These are phyloP conservation scores for Nigrospora oryzae DNA, from an alignment of 2,329 filamentous ascomycete species.

Conservation along the genomic window DNA sequence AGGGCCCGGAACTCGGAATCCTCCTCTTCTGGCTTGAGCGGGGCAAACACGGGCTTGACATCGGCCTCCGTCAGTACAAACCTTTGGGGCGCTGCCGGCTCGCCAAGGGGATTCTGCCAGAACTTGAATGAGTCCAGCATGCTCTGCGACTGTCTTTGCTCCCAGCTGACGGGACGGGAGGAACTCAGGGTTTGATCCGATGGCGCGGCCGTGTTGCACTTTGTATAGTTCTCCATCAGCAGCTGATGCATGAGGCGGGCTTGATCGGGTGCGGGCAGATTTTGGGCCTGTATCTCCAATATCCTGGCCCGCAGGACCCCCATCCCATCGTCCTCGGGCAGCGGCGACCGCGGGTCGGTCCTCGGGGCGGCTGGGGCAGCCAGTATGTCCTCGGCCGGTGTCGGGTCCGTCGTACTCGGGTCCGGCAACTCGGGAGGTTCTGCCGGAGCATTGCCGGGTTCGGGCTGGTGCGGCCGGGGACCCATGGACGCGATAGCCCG, in stretches of 20 bases:
- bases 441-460: too few relatives aligned
- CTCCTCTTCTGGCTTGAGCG: constrained; percentile 36
- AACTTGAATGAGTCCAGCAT: constrained; percentile 48
- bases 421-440: too few relatives aligned
- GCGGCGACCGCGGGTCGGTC: constrained; percentile 11
- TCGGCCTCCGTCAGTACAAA: constrained; percentile 52
- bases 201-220: constrained; percentile 24
- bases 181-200: constrained; percentile 19
- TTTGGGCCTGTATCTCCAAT: constrained; percentile 55
- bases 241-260: constrained; percentile 63
- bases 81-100: constrained; percentile 27
- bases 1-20: constrained; percentile 37
- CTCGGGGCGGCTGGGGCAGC: background rate
- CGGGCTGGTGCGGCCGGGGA: background rate
- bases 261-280: constrained; percentile 54
- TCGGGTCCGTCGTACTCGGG: background rate
- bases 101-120: constrained; percentile 43
- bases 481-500: background rate
- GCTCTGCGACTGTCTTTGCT: constrained; percentile 32
- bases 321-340: constrained; percentile 79
- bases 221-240: constrained; percentile 60
- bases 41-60: constrained; percentile 58
- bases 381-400: too few relatives aligned
- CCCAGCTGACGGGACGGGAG: constrained; percentile 29
- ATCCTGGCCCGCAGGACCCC: constrained; percentile 57